Base-by-base conservation (phyloP, 2,329 filamentous ascomycete species). In the Penicillium italicum region DNA sequence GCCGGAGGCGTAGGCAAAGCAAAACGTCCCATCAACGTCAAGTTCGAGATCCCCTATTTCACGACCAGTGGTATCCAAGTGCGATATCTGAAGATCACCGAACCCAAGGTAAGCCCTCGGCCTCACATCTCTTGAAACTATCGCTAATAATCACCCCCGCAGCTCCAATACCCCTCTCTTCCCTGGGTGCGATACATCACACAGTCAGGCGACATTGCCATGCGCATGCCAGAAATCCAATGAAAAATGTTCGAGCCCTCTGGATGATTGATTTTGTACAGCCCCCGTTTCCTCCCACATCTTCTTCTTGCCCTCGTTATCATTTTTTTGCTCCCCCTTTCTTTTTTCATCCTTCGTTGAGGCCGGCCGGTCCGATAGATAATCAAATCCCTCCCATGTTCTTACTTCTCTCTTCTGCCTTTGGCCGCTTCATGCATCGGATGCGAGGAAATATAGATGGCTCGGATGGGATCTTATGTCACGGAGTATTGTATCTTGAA, bases 21-120 rank as follows among this genome's bases (percentile, higher is more conserved):
- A 20, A 99, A 97, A 82, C 81, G 94, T 65, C 94, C 94, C 0
- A 99, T 99, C 69, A 93, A 92, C 74, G 94, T 99, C 79, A 99
- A 99, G 79, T 99, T 99, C 73, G 94, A 99, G 80, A 99, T 99
- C 71, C 94, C 94, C n/a, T 99, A 99, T 77, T 99, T 99, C 74
- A 99, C 94, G n/a, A 99, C 95, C 3, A 95, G 90, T 77, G 94
- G 94, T 62, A 99, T 99, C 66, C 95, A 99, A 76, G 94, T 99
- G 68, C 85, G 94, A 69, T 99, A 99, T 75, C 77, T 99, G 74
- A 99, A 99, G 83, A 99, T 99, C 70, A 97, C 96, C 62, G 94
- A 99, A 77, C 94, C 94, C 44, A 99, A 99, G 90, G 93, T 96
- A 79, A 69, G 84, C 75, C 28, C 9, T n/a, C 61, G 3, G 1